Percentiles rank a stretch among this genome's conserved stretches.
Conservation (phyloP, 371 early-diverging fungal genomes). For the Mucor racemosus region DNA sequence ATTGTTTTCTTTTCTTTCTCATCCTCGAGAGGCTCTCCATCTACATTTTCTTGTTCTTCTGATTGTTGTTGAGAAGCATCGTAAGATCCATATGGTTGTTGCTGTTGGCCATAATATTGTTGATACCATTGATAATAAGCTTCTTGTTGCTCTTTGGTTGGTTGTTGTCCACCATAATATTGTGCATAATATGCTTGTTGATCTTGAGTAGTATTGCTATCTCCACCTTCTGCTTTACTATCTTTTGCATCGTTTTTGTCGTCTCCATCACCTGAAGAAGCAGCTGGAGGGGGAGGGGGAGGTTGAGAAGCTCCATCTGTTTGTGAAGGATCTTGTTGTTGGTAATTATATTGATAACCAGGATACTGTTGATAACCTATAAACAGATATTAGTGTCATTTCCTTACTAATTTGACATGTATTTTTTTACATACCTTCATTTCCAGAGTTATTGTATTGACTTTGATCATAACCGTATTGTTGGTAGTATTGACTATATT, state of each 20-base stretch:
- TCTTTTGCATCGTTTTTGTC: slow-evolving; percentile 14
- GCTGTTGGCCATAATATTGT: slow-evolving; percentile 46
- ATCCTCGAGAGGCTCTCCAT: slow-evolving; percentile 15
- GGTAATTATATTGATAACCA: slow-evolving; percentile 40
- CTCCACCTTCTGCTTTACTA: slow-evolving; percentile 5
- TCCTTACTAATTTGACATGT: too few species aligned
- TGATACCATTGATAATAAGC: slow-evolving; percentile 55
- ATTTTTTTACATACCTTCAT: too few species aligned
- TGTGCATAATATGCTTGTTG: slow-evolving; percentile 39
- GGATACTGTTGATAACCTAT: slow-evolving; percentile 29
- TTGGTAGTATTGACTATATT: slow-evolving; percentile 49
- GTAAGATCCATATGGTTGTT: slow-evolving; percentile 6
- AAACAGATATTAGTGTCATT: too few species aligned
- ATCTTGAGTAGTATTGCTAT: slow-evolving; percentile 10
- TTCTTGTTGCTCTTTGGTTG: slow-evolving; percentile 42
- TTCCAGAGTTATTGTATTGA: slow-evolving; percentile 9
- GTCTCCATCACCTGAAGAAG: not conserved
- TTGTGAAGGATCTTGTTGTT: slow-evolving; percentile 12
- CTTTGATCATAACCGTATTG: slow-evolving; percentile 47
- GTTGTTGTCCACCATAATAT: slow-evolving; percentile 37
- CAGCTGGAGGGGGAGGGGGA: too few species aligned
- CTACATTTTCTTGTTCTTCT: slow-evolving; percentile 14
- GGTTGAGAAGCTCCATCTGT: not conserved
- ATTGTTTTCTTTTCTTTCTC: not conserved
- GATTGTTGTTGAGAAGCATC: slow-evolving; percentile 10